Conservation (phyloP, 805 yeast genomes). For the Cyberlindnera xylosilytica region DNA sequence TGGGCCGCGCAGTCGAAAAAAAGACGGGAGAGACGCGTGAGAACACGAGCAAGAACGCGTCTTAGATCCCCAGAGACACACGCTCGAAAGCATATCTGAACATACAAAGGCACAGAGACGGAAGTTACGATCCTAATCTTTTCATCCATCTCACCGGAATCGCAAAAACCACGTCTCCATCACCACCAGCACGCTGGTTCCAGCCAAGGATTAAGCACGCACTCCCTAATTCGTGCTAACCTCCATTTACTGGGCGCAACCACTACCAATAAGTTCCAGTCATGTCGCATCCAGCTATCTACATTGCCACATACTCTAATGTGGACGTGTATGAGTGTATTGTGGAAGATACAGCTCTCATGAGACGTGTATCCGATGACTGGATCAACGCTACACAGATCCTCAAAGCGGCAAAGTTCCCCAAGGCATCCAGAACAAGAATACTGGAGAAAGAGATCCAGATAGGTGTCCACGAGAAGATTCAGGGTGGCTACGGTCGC, state of each 20-base stretch:
- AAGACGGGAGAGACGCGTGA: conserved; percentile 1
- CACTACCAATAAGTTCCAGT: neutral
- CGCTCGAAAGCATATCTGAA: neutral
- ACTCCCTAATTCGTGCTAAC: neutral
- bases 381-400: conserved; percentile 93
- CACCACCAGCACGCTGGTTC: neutral
- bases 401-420: conserved; percentile 71
- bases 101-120: neutral
- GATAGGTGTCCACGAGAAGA: conserved; percentile 64
- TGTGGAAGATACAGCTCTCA: conserved; percentile 33
- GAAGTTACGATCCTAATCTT: neutral
- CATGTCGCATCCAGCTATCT: conserved; percentile 8
- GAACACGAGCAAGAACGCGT: neutral
- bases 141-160: neutral
- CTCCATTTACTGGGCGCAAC: neutral
- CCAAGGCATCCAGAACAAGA: conserved; percentile 76
- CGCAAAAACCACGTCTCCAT: neutral
- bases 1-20: neutral
- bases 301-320: conserved; percentile 28
- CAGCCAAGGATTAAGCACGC: conserved; percentile 1
- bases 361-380: conserved; percentile 87
- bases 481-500: conserved; percentile 83
- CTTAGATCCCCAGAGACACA: neutral
- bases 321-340: conserved; percentile 30
- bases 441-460: conserved; percentile 74